A percentile compares a stretch with the other conserved stretches of the same genome.
Conservation (phyloP, 257 asterid species). For the Solanum piurae region DNA sequence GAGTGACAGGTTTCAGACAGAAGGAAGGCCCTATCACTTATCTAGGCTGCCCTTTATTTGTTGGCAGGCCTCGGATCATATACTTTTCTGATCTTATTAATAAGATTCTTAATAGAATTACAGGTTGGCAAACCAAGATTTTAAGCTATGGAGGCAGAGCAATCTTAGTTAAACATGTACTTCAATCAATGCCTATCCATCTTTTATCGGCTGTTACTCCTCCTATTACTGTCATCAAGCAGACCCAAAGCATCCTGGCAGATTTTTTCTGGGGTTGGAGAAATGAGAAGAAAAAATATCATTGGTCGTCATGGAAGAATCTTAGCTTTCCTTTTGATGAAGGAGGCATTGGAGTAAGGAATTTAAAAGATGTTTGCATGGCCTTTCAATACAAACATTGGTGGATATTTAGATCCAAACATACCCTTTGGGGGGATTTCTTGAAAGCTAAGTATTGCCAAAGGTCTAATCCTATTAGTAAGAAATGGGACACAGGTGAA, state of each 20-base stretch:
- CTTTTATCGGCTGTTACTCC: too few relatives aligned
- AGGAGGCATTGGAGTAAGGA: background rate
- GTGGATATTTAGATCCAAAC: background rate
- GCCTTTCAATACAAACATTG: background rate
- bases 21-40: too few relatives aligned
- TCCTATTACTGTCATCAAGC: background rate
- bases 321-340: background rate
- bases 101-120: too few relatives aligned
- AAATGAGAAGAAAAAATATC: background rate
- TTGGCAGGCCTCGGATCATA: too few relatives aligned
- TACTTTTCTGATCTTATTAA: too few relatives aligned
- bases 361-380: background rate
- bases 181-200: too few relatives aligned
- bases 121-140: too few relatives aligned
- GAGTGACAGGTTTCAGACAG: too few relatives aligned
- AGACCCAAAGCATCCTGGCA: accelerated
- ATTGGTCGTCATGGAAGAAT: background rate
- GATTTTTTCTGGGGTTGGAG: background rate
- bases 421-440: background rate
- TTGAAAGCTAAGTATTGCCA: background rate
- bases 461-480: background rate
- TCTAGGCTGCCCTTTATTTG: too few relatives aligned
- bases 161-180: too few relatives aligned
- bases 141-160: too few relatives aligned
- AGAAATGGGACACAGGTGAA: background rate